Conservation (phyloP, 176 grass and related monocot genomes). For the Lolium rigidum region DNA sequence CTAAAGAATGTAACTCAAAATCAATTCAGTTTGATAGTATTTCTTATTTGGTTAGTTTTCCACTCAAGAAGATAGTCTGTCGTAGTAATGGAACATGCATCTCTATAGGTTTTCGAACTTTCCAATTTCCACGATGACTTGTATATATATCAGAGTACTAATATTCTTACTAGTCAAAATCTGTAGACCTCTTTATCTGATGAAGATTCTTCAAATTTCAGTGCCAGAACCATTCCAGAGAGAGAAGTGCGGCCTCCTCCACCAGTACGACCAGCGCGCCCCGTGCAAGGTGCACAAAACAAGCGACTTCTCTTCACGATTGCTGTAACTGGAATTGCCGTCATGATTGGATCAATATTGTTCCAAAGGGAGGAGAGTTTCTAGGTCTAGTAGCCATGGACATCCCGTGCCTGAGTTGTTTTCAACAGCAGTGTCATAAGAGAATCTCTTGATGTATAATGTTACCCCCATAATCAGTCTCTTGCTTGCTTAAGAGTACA, state of each 20-base stretch:
- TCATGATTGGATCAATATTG: slow-evolving; percentile 79
- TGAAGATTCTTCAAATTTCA: slow-evolving; percentile 35
- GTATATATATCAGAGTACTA: neutral
- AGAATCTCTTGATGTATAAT: slow-evolving; percentile 42
- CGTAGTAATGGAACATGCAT: slow-evolving; percentile 9
- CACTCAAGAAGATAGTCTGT: neutral
- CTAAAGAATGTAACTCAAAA: neutral
- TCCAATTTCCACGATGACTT: neutral
- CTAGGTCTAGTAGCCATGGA: slow-evolving; percentile 29
- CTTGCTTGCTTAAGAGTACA: slow-evolving; percentile 44
- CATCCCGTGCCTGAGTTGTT: neutral
- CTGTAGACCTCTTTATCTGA: slow-evolving; percentile 29
- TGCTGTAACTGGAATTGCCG: slow-evolving; percentile 75
- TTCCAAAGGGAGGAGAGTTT: slow-evolving; percentile 69
- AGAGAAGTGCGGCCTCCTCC: slow-evolving; percentile 62
- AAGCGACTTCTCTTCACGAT: slow-evolving; percentile 77
- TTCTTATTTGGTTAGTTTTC: slow-evolving; percentile 1
- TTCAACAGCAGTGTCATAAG: slow-evolving; percentile 13
- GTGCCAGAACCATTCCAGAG: slow-evolving; percentile 54
- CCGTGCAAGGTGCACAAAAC: slow-evolving; percentile 53
- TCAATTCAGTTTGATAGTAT: neutral
- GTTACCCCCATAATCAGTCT: slow-evolving; percentile 36
- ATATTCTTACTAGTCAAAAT: neutral
- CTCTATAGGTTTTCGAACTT: neutral
- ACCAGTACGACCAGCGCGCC: slow-evolving; percentile 46